Evolutionary conservation across 441 rosid species (phyloP).

Genomic region (Pelargonium cotyledonis): DNA sequence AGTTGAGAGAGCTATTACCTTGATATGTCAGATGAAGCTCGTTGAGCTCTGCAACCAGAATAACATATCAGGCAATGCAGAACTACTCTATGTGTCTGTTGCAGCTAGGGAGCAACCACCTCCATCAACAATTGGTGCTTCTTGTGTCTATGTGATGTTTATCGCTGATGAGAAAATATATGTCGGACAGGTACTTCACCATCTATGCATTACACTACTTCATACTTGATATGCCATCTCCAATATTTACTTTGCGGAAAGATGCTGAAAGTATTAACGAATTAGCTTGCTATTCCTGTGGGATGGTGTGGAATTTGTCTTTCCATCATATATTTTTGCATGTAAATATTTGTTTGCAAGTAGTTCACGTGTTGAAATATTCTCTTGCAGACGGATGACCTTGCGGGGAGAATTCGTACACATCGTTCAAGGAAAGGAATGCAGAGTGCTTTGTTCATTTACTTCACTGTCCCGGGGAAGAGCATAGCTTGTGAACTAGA

Average conservation of each 20-base stretch:
- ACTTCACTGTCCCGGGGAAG: conserved; percentile 79
- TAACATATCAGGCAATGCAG: conserved; percentile 27
- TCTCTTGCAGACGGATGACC: conserved; percentile 76
- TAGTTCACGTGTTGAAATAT: neutral
- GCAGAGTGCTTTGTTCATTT: conserved; percentile 67
- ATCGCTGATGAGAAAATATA: conserved; percentile 74
- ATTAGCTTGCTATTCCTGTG: neutral
- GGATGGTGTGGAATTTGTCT: neutral
- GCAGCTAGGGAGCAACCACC: conserved; percentile 86
- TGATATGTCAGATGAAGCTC: conserved; percentile 55
- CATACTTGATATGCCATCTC: neutral
- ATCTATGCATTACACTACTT: neutral
- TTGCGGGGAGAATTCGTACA: conserved; percentile 65
- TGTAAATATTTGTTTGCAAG: neutral
- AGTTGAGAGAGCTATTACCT: conserved; percentile 37
- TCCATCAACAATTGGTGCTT: conserved; percentile 79
- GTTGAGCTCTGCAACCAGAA: conserved; percentile 39
- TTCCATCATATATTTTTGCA: neutral
- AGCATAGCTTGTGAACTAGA: conserved; percentile 90
- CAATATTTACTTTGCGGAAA: neutral
- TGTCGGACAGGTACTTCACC: conserved; percentile 70
- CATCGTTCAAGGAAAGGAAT: conserved; percentile 74
- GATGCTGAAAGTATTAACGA: neutral
- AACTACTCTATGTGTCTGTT: conserved; percentile 43
- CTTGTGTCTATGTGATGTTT: conserved; percentile 83